These are phyloP conservation scores for Hysterium pulicare DNA, from an alignment of 2,329 filamentous ascomycete species.

Conservation along the genomic window DNA sequence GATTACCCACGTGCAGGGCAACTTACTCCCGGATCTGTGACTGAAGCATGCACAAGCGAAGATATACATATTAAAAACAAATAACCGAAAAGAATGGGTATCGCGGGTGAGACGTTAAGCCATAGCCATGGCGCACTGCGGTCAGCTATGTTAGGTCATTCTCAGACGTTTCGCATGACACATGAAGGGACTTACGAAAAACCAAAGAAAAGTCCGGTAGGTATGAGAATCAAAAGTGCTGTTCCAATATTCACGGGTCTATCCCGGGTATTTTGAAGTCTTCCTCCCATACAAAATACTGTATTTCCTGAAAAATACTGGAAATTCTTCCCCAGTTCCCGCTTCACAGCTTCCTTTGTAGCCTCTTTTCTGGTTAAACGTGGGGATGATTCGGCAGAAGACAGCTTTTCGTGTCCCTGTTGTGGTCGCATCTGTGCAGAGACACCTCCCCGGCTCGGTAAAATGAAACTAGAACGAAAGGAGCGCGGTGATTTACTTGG, in stretches of 20 bases:
- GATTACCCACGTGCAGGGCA: not conserved
- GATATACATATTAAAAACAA: conserved; percentile 87
- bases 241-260: conserved; percentile 88
- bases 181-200: conserved; percentile 58
- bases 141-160: conserved; percentile 16
- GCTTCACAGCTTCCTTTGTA: conserved; percentile 35
- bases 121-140: conserved; percentile 73
- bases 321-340: conserved; percentile 67
- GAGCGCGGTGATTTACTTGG: conserved; percentile 71
- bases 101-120: conserved; percentile 79
- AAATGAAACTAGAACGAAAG: conserved; percentile 71
- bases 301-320: conserved; percentile 95
- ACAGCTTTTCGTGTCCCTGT: conserved; percentile 75
- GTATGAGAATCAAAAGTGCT: conserved; percentile 73
- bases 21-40: conserved; percentile 86
- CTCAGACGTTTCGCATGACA: not conserved
- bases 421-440: conserved; percentile 45
- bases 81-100: conserved; percentile 88
- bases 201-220: conserved; percentile 76
- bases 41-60: conserved; percentile 89
- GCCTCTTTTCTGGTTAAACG: conserved; percentile 51
- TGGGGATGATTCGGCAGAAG: conserved; percentile 75
- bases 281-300: conserved; percentile 79
- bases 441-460: conserved; percentile 56
- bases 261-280: conserved; percentile 83